phyloP scores from a whole-genome alignment of 331 rosid species.

The Quercus lobata region DNA sequence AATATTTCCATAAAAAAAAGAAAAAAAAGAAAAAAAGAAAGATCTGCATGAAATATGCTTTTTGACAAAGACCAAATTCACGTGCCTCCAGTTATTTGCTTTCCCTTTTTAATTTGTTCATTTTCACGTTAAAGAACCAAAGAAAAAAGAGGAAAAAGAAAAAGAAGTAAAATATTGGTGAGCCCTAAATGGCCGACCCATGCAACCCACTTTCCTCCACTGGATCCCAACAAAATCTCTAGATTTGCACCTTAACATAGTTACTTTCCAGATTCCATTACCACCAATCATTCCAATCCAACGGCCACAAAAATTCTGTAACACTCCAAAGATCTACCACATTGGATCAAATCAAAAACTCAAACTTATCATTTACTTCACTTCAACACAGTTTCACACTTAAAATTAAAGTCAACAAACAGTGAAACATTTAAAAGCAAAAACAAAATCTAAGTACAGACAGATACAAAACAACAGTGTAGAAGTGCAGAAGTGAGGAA shows the following conservation, averaged over 20 bases:
- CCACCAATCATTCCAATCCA: background rate
- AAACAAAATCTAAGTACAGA: background rate
- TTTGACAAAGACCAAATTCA: constrained; percentile 3
- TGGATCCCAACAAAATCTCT: constrained; percentile 8
- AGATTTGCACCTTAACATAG: background rate
- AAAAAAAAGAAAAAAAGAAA: no score
- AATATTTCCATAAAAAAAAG: no score
- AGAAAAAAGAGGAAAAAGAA: background rate
- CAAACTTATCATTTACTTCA: background rate
- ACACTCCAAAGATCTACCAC: background rate
- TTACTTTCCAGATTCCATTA: background rate
- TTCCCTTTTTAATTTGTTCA: background rate
- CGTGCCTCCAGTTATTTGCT: constrained; percentile 11
- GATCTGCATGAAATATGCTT: background rate
- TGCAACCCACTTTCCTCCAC: background rate
- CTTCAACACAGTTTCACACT: background rate
- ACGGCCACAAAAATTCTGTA: background rate
- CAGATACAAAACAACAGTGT: background rate
- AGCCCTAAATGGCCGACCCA: background rate
- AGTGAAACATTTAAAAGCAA: background rate
- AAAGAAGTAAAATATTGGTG: background rate
- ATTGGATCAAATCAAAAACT: background rate
- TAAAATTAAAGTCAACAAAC: constrained; percentile 2
- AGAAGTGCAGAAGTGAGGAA: no score
- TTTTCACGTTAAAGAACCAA: background rate